Percentiles rank a stretch among this genome's conserved stretches.
These are phyloP conservation scores for Penicillium herquei DNA, from an alignment of 495 filamentous ascomycete genomes.

Conservation along the genomic window DNA sequence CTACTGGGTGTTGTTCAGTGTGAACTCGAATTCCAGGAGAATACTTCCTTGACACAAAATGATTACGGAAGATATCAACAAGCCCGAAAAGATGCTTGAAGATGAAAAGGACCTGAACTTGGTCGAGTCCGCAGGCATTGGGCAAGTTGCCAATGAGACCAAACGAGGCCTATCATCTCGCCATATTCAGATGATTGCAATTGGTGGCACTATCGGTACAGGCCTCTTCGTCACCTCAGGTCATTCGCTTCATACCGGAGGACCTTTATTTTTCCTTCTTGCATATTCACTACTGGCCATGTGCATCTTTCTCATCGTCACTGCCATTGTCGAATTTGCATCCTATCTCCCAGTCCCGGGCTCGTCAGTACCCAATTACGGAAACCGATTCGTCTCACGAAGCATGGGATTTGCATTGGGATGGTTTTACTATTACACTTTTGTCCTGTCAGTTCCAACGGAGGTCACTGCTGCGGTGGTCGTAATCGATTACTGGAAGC, in stretches of 20 bases:
- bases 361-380: conserved; percentile 51
- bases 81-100: too few species aligned
- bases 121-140: too few species aligned
- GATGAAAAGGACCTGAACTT: too few species aligned
- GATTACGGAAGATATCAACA: too few species aligned
- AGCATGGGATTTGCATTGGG: conserved; percentile 57
- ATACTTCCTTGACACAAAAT: too few species aligned
- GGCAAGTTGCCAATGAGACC: too few species aligned
- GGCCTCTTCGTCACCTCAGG: conserved; percentile 50
- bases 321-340: conserved; percentile 55
- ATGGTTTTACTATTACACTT: conserved; percentile 50
- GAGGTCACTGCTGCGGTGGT: conserved; percentile 65
- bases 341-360: conserved; percentile 53
- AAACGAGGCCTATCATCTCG: conserved; percentile 35
- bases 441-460: conserved; percentile 58
- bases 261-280: conserved; percentile 60
- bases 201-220: conserved; percentile 64
- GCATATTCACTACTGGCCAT: conserved; percentile 51
- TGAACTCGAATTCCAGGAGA: too few species aligned
- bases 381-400: conserved; percentile 48
- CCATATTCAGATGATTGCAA: conserved; percentile 59
- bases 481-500: conserved; percentile 67
- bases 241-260: conserved; percentile 50
- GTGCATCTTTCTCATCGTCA: conserved; percentile 55
- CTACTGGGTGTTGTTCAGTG: too few species aligned